A percentile compares a stretch with the other conserved stretches of the same genome.
phyloP scores from a whole-genome alignment of 208 protist genomes.

The Leishmania mexicana region DNA sequence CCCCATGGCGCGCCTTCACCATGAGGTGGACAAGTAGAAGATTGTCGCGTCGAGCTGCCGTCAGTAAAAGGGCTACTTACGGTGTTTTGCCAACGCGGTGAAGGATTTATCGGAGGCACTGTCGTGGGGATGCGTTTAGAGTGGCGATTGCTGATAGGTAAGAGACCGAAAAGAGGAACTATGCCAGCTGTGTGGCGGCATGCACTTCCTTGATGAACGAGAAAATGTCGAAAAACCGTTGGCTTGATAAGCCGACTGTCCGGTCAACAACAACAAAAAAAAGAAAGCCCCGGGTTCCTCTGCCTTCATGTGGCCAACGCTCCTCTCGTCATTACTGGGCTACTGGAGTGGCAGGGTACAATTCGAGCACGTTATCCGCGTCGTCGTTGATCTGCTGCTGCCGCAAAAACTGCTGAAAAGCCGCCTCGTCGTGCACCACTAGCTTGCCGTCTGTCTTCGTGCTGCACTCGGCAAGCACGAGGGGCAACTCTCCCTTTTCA shows the following conservation, averaged over 20 bases:
- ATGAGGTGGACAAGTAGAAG: too few species aligned
- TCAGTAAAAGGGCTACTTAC: too few species aligned
- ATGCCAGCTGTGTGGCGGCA: too few species aligned
- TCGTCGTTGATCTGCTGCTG: slow-evolving; percentile 70
- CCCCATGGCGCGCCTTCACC: too few species aligned
- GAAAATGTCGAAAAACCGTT: too few species aligned
- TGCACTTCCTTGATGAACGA: too few species aligned
- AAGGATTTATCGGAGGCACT: accelerated
- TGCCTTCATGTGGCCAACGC: too few species aligned
- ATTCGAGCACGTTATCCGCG: slow-evolving; percentile 63
- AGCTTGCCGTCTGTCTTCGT: slow-evolving; percentile 32
- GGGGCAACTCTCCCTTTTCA: slow-evolving; percentile 79
- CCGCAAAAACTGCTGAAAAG: slow-evolving; percentile 69
- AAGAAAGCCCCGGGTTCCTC: not conserved
- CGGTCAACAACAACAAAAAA: not conserved
- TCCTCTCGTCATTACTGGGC: not conserved
- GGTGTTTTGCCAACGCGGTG: too few species aligned
- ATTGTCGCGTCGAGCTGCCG: accelerated
- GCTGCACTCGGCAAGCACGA: slow-evolving; percentile 62
- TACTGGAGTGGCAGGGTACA: slow-evolving; percentile 40
- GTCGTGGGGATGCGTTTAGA: too few species aligned
- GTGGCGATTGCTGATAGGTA: too few species aligned
- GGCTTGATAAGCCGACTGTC: too few species aligned
- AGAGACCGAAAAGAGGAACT: too few species aligned
- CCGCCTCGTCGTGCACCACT: slow-evolving; percentile 60